Evolutionary conservation across 2,329 filamentous ascomycete genomes (phyloP).

Genomic region (Xylaria sp.): DNA sequence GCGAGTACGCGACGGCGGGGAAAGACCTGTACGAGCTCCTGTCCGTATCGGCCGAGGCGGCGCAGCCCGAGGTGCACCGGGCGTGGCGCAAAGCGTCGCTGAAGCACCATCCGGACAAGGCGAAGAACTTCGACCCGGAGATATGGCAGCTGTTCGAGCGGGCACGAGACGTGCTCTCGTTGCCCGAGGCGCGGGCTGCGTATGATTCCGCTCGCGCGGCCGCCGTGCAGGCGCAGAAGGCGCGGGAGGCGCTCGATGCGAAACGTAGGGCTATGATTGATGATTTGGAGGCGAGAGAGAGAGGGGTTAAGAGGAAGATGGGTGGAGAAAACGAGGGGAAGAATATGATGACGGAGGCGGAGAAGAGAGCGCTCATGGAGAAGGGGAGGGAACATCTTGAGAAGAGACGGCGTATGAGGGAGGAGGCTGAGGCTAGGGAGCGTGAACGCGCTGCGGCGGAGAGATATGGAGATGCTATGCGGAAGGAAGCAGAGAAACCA

Average conservation of each 20-base stretch:
- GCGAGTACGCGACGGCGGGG: conserved; percentile 66
- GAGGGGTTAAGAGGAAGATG: conserved; percentile 66
- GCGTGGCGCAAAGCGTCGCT: conserved; percentile 82
- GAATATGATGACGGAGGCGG: conserved; percentile 32
- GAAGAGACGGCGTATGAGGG: conserved; percentile 54
- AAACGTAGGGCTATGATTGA: conserved; percentile 82
- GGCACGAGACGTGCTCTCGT: conserved; percentile 84
- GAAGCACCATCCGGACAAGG: conserved; percentile 95
- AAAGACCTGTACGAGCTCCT: conserved; percentile 84
- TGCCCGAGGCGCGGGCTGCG: conserved; percentile 73
- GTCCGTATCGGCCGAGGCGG: conserved; percentile 70
- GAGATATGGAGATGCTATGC: conserved; percentile 14
- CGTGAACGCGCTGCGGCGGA: conserved; percentile 49
- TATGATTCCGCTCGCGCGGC: conserved; percentile 84
- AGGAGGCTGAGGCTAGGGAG: conserved; percentile 55
- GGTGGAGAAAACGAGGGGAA: conserved; percentile 53
- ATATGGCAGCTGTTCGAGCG: conserved; percentile 88
- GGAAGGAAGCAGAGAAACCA: neutral
- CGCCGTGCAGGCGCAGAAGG: conserved; percentile 72
- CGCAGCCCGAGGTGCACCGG: conserved; percentile 78
- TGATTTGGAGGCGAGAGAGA: conserved; percentile 83
- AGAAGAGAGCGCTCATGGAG: conserved; percentile 48
- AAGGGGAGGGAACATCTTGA: conserved; percentile 52
- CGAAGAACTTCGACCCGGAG: conserved; percentile 77
- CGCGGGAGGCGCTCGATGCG: conserved; percentile 78